Base-by-base conservation (phyloP, 1,139 yeast genomes). In the Debaryomyces sp. region DNA sequence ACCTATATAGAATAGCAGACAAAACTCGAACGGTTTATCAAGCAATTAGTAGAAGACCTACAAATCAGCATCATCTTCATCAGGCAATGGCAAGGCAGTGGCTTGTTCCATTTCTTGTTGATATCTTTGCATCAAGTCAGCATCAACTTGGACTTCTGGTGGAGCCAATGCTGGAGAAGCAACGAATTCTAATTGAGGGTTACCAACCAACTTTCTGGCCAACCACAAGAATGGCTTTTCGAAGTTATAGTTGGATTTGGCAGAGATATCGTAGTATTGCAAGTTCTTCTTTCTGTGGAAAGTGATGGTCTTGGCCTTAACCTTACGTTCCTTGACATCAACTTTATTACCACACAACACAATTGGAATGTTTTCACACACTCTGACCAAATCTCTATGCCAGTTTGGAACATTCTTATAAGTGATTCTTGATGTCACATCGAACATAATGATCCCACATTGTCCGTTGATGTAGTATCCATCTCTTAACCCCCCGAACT, bases 241-340 rank as follows among this genome's bases (percentile, higher is more conserved):
- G 67, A 95, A 95, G 84, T 95, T 95, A 82, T 95, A 95, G 84
- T 95, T 95, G 61, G 99, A 94, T 81, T 95, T 95, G 73, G 99
- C 99, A 53, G 98, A 92, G 71, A 95, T 95, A 76, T 95, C 99
- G 80, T 95, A 95, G 80, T 95, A 95, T 80, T 95, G 99, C 75
- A 95, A 85, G 82, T 95, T 94, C 87, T 95, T 95, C 96, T 95
- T 95, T 85, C 98, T 89, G 89, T 94, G 99, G 97, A 95, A 95
- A 64, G 99, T 95, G 80, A 94, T 94, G 70, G 97, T 90, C 85
- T 94, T 94, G 66, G 99, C 99, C 85, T 95, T 95, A 70, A 95
- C 99, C 81, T 95, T 95, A 79, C 99, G 89, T 82, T 95, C 99
- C 84, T 95, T 90, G 63, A 95, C 99, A 74, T 95, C 99, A 65